Base-by-base conservation (phyloP, 495 filamentous ascomycete species). In the Oidiodendron maius region DNA sequence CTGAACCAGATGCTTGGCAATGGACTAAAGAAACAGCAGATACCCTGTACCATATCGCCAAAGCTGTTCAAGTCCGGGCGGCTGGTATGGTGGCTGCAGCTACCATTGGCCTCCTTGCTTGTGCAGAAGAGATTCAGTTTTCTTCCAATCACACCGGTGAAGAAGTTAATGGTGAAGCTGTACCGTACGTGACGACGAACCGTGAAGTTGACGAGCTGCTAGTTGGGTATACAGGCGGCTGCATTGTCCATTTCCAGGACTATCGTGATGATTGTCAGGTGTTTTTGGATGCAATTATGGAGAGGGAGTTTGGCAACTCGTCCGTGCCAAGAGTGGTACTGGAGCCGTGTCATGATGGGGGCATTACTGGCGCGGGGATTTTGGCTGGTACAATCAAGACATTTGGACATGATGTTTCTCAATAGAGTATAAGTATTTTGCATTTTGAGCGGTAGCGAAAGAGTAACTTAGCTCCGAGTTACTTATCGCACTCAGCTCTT, bases 171-270 rank as follows among this genome's bases (percentile, higher is more conserved):
- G 41, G 44, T 28, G 24, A 26, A 2, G 9, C 16, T 6, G 16
- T 36, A 28, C 6, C 1, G 16, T 18, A n/a, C 13, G 16, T 21
- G 11, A n/a, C 25, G 9, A 3, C 23, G 20, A 34, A 26, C 8
- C 10, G 9, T 12, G 25, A 25, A 2, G 35, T 52, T 15, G 71
- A 84, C 35, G 81, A 87, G 54, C 63, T 91, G 39, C 78, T 84
- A 4, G 81, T 91, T 10, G 86, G 85, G 4, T 89, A 86, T 53
- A 88, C 86, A 0, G 86, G 86, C 6, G 84, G 86, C 16, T 87
- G 84, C 51, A 89, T 89, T 41, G 78, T 82, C 24, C 76, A 86
- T 55, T 89, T 89, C 54, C 86, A 85, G 15, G 68, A 81, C 49
- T 89, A 87, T 59, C 72, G 86, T 39, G 68, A 74, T 24, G 81